phyloP scores from a whole-genome alignment of 1,284 basidiomycete species.

The Hemileia vastatrix region DNA sequence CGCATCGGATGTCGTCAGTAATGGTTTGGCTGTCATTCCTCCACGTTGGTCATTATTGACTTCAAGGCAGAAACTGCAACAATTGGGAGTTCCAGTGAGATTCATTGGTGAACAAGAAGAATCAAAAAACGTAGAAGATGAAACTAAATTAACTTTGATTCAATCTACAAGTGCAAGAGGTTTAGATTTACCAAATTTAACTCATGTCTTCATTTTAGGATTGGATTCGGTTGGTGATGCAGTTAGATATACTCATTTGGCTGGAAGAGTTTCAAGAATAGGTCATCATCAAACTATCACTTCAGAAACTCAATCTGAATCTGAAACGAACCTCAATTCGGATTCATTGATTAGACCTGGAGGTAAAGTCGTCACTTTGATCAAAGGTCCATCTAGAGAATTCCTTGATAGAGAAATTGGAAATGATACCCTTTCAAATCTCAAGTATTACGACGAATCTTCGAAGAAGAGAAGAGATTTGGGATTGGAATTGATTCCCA shows the following conservation, averaged over 20 bases:
- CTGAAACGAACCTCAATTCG: not conserved
- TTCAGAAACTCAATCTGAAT: not conserved
- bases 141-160: constrained; percentile 30
- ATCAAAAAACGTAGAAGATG: not conserved
- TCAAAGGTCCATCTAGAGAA: constrained; percentile 29
- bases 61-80: constrained; percentile 29
- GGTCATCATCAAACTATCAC: constrained; percentile 8
- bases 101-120: constrained; percentile 5
- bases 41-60: too few species aligned
- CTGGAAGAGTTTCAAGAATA: constrained; percentile 38
- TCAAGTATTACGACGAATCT: not conserved
- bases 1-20: too few species aligned
- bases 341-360: constrained; percentile 8
- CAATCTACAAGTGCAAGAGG: constrained; percentile 36
- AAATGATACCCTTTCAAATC: not conserved
- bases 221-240: constrained; percentile 35
- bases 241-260: constrained; percentile 38
- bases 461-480: not conserved
- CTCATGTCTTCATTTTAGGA: constrained; percentile 39
- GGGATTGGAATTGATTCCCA: not conserved
- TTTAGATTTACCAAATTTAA: constrained; percentile 36
- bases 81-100: constrained; percentile 35
- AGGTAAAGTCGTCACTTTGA: constrained; percentile 36
- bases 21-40: too few species aligned
- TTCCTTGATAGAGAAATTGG: constrained; percentile 13